phyloP scores from a whole-genome alignment of 2,329 filamentous ascomycete genomes.

The Penicillium sp. region DNA sequence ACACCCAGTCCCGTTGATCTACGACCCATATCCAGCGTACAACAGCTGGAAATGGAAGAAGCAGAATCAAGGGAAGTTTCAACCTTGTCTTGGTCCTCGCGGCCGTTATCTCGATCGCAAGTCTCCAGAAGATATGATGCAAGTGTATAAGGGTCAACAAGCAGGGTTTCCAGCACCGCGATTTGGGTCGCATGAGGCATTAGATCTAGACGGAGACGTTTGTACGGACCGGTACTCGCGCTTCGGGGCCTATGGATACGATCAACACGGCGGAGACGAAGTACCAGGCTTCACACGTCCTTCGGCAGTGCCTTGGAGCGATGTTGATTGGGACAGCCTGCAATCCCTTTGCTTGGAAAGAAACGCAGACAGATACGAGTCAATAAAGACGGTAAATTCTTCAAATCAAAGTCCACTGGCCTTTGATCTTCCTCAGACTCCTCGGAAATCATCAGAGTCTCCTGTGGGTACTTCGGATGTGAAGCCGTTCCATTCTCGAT shows the following conservation, averaged over 20 bases:
- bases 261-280: constrained; percentile 27
- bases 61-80: constrained; percentile 17
- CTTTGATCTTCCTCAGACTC: constrained; percentile 17
- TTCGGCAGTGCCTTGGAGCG: constrained; percentile 52
- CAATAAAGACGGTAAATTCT: constrained; percentile 19
- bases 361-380: constrained; percentile 65
- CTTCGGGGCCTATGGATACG: constrained; percentile 57
- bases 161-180: constrained; percentile 58
- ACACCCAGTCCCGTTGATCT: constrained; percentile 41
- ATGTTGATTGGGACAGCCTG: constrained; percentile 68
- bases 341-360: constrained; percentile 64
- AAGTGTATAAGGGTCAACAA: constrained; percentile 26
- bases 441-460: constrained; percentile 8
- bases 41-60: constrained; percentile 60
- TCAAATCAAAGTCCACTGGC: constrained; percentile 15
- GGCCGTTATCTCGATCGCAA: constrained; percentile 23
- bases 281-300: constrained; percentile 28
- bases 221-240: constrained; percentile 70
- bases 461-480: background rate
- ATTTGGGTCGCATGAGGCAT: constrained; percentile 62
- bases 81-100: constrained; percentile 23
- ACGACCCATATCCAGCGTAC: constrained; percentile 71
- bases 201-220: constrained; percentile 62
- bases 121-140: constrained; percentile 24
- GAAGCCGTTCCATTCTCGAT: constrained; percentile 47